Evolutionary conservation across 805 yeast species (phyloP), one percentile per base, ranked within the genome.

Genomic region (Dipodascus albidus): DNA sequence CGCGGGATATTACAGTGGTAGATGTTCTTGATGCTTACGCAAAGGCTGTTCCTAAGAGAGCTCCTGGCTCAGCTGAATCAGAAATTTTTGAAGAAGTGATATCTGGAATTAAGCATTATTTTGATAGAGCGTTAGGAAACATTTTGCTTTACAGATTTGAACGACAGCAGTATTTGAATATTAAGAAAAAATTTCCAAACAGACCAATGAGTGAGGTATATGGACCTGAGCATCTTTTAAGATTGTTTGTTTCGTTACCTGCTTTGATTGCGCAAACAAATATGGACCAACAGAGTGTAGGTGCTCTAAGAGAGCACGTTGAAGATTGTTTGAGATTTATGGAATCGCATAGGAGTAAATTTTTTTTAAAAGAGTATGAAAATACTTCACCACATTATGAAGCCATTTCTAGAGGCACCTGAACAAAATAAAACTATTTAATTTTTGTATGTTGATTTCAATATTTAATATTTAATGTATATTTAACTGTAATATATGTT

Each of bases 141-240:
- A 73, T 82, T 47, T 68, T 87, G 31, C 74, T 87, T 2, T 87
- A 88, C 68, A 75, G 88, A 54, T 85, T 79, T 61, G 96, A 87
- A 66, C 72, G 93, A 53, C 78, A 82, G 54, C 96, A 88, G 64
- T 85, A 76, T 59, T 71, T 81, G 52, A 77, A 80, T 27, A 61
- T 83, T 22, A 65, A 70, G 17, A 64, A 72, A 44, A 58, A 67
- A 24, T 60, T 66, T n/a, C 64, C 68, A 24, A 67, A 67, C 50
- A 64, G 64, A 51, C 67, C 68, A 14, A 63, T 73, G 49, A 65
- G 77, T 55, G 73, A 75, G 1, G 64, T 83, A 0, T 91, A 90
- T 62, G 96, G 96, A 0, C 75, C 83, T 1, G 90, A 87, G 60
- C 97, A 90, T 67, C 70, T 93, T 38, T 68, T 91, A 55, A 73